Evolutionary conservation across 1,284 basidiomycete species (phyloP).

Genomic region (Ganoderma boninense): DNA sequence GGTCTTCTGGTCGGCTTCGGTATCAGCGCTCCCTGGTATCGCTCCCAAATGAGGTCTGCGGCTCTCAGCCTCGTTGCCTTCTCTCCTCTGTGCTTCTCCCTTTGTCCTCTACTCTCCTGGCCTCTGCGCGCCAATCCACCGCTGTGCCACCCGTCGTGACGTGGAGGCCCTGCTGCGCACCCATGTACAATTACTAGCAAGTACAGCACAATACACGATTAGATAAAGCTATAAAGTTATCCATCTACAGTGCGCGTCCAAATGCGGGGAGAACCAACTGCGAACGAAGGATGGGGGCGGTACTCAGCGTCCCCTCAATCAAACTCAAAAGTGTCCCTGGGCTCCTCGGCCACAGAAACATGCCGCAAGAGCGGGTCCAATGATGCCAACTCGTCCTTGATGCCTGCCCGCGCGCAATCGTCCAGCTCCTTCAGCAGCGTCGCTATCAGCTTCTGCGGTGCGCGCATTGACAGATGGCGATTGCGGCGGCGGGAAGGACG

Average conservation of each 20-base stretch:
- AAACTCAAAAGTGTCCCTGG: slow-evolving; percentile 35
- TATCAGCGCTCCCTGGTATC: slow-evolving; percentile 24
- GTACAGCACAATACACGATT: slow-evolving; percentile 35
- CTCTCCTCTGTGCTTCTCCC: slow-evolving; percentile 16
- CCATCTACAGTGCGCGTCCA: slow-evolving; percentile 18
- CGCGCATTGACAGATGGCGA: slow-evolving; percentile 13
- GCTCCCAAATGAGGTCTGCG: slow-evolving; percentile 18
- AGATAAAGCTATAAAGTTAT: slow-evolving; percentile 39
- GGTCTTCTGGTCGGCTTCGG: slow-evolving; percentile 24
- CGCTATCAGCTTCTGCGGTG: slow-evolving; percentile 77
- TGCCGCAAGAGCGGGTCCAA: slow-evolving; percentile 80
- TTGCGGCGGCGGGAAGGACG: neutral
- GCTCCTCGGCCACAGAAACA: slow-evolving; percentile 41
- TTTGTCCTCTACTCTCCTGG: slow-evolving; percentile 18
- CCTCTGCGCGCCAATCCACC: neutral
- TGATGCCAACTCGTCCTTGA: slow-evolving; percentile 82
- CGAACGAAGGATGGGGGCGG: slow-evolving; percentile 6
- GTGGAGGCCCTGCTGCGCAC: no score
- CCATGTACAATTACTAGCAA: slow-evolving; percentile 26
- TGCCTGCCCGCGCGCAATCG: slow-evolving; percentile 77
- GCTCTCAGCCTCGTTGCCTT: slow-evolving; percentile 17
- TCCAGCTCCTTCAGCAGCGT: slow-evolving; percentile 84
- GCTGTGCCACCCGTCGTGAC: neutral
- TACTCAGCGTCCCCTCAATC: slow-evolving; percentile 22
- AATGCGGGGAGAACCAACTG: slow-evolving; percentile 9